phyloP scores from a whole-genome alignment of 2,329 filamentous ascomycete genomes.

The Leptodontidium sp. region DNA sequence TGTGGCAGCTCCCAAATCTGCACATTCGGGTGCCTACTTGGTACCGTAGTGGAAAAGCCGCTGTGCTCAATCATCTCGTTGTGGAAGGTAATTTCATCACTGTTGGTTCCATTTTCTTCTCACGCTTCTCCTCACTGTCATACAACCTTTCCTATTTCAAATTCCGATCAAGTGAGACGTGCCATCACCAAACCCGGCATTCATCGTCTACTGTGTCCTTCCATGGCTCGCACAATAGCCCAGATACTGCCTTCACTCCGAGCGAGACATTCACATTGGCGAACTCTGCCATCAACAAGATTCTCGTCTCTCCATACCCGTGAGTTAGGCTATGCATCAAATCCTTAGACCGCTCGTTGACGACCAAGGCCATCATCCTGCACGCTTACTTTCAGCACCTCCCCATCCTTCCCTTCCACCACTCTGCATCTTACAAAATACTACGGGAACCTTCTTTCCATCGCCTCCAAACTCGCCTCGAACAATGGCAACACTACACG shows the following conservation, averaged over 20 bases:
- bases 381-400: neutral
- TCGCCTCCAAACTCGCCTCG: neutral
- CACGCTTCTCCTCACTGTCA: neutral
- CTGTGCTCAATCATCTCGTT: neutral
- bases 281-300: neutral
- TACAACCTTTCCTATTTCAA: neutral
- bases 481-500: conserved; percentile 34
- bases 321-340: neutral
- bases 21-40: neutral
- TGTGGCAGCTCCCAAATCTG: neutral
- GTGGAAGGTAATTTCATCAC: neutral
- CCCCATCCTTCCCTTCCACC: neutral
- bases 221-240: neutral
- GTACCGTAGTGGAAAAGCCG: neutral
- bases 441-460: neutral
- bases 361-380: neutral
- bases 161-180: neutral
- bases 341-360: neutral
- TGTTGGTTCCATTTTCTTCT: neutral
- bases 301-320: neutral
- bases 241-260: neutral
- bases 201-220: neutral
- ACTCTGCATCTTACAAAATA: no score
- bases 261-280: neutral
- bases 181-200: neutral